Conservation (phyloP, 495 filamentous ascomycete species). For the Aspergillus bridgeri region DNA sequence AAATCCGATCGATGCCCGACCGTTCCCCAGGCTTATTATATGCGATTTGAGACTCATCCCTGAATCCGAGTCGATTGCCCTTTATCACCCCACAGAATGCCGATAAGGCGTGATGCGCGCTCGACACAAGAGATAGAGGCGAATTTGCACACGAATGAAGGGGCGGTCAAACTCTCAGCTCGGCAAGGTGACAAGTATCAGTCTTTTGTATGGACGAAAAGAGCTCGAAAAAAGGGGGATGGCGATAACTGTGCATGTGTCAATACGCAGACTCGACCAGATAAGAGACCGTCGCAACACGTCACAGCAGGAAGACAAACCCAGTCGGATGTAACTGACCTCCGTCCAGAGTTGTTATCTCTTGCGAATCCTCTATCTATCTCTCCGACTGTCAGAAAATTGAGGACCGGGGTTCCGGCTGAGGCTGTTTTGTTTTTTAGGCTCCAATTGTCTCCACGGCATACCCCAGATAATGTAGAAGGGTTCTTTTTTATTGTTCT, state of each 20-base stretch:
- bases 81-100: constrained; percentile 4
- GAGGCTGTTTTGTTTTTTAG: not conserved
- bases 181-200: not conserved
- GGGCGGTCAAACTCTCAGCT: constrained; percentile 2
- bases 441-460: not conserved
- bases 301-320: not conserved
- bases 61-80: not conserved
- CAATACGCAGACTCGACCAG: not conserved
- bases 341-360: not conserved
- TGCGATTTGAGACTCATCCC: not conserved
- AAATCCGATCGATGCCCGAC: not conserved
- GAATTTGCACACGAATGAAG: constrained; percentile 1
- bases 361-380: not conserved
- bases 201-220: constrained; percentile 7
- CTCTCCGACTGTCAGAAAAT: not conserved
- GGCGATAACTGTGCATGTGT: not conserved
- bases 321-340: not conserved
- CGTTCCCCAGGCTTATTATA: not conserved
- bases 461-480: not conserved
- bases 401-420: not conserved
- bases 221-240: constrained; percentile 1
- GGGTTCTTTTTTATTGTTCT: not conserved
- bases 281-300: not conserved
- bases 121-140: not conserved
- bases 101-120: constrained; percentile 7